Conservation (phyloP, 257 asterid species). For the Forsythia viridissima region DNA sequence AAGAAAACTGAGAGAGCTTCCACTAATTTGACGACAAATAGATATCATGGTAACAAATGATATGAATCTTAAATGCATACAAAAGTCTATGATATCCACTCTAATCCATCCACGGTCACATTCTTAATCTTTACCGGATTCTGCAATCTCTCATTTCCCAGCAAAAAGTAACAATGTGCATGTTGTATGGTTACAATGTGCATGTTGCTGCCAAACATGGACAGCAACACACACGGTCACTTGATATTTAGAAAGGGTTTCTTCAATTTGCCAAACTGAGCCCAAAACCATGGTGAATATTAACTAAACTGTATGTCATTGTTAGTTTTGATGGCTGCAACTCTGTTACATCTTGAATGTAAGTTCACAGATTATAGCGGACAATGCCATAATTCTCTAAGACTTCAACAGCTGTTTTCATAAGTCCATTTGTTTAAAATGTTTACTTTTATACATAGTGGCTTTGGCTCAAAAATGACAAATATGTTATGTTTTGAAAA, state of each 20-base stretch:
- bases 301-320: not conserved
- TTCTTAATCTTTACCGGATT: constrained; percentile 5
- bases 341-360: not conserved
- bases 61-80: not conserved
- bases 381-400: not conserved
- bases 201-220: not conserved
- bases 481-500: not conserved
- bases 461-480: not conserved
- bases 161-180: not conserved
- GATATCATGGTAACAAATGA: constrained; percentile 14
- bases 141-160: not conserved
- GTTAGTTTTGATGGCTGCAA: not conserved
- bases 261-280: not conserved
- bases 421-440: not conserved
- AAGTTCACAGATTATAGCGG: not conserved
- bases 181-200: not conserved
- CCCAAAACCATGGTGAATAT: not conserved
- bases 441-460: not conserved
- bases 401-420: not conserved
- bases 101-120: not conserved
- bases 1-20: not conserved
- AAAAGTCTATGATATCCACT: not conserved
- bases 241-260: not conserved
- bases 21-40: not conserved
- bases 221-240: not conserved